These are phyloP conservation scores for Euphrasia arctica DNA, from an alignment of 305 asterid genomes.

Conservation along the genomic window DNA sequence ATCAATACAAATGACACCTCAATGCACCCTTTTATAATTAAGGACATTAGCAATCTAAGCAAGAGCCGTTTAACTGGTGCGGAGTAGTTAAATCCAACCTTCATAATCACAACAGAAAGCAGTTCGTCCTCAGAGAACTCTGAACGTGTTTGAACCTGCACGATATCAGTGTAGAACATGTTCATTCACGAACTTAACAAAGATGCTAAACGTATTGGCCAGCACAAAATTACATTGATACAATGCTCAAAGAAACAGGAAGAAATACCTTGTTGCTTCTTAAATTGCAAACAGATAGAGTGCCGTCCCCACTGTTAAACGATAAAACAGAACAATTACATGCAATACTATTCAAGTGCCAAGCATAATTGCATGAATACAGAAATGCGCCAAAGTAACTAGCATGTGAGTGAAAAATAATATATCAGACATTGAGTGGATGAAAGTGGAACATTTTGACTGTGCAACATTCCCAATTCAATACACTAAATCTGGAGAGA, in stretches of 20 bases:
- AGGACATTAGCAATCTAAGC: background rate
- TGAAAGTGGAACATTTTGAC: background rate
- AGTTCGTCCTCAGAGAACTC: conserved; percentile 95
- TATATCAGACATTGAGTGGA: background rate
- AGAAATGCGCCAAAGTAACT: background rate
- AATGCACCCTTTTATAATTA: background rate
- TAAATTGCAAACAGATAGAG: conserved; percentile 86
- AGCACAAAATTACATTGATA: conserved; percentile 14
- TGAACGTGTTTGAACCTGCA: conserved; percentile 82
- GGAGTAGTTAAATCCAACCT: conserved; percentile 45
- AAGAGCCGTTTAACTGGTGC: background rate
- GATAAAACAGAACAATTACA: conserved; percentile 19
- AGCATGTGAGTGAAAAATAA: conserved; percentile 7
- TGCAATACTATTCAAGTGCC: conserved; percentile 7
- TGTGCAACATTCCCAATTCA: background rate
- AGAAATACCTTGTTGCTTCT: conserved; percentile 78
- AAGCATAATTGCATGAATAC: background rate
- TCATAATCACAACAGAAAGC: conserved; percentile 87
- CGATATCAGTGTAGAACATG: conserved; percentile 15
- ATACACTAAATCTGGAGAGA: background rate
- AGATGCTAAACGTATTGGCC: conserved; percentile 6
- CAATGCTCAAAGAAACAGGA: conserved; percentile 25
- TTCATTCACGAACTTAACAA: background rate
- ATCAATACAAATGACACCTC: background rate
- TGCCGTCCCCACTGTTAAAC: conserved; percentile 82